A percentile compares a stretch with the other conserved stretches of the same genome.
Evolutionary conservation across 768 basidiomycete species (phyloP).

Genomic region (Asterophora lycoperdoides): DNA sequence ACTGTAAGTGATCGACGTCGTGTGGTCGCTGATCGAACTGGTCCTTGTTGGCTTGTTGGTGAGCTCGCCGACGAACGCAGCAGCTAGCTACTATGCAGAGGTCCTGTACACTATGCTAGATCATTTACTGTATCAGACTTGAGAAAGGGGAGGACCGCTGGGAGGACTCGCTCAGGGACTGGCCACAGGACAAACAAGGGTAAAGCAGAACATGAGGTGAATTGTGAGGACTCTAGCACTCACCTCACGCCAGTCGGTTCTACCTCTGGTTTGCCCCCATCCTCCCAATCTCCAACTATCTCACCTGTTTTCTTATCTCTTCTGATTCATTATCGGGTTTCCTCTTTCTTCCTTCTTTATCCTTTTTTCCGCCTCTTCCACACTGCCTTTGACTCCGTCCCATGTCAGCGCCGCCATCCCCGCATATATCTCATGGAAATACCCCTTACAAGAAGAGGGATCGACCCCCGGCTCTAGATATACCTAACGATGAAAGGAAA

Average conservation of each 20-base stretch:
- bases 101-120: too few species aligned
- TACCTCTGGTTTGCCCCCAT: conserved; percentile 12
- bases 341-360: conserved; percentile 22
- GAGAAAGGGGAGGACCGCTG: background rate
- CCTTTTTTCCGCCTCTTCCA: conserved; percentile 20
- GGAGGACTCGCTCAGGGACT: background rate
- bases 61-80: too few species aligned
- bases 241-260: conserved; percentile 17
- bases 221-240: conserved; percentile 17
- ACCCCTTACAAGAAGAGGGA: conserved; percentile 42
- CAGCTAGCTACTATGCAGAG: too few species aligned
- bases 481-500: conserved; percentile 34
- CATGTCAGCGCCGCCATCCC: conserved; percentile 41
- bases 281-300: conserved; percentile 11
- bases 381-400: conserved; percentile 20
- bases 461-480: conserved; percentile 50
- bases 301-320: conserved; percentile 10
- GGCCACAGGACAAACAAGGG: conserved; percentile 33
- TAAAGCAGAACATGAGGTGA: conserved; percentile 37
- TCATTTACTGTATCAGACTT: too few species aligned
- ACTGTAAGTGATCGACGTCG: too few species aligned
- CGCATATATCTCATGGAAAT: conserved; percentile 34
- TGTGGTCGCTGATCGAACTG: too few species aligned
- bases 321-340: conserved; percentile 17
- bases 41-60: too few species aligned